Conservation (phyloP, 108 stramenopile species). For the Nitzschia sp. region DNA sequence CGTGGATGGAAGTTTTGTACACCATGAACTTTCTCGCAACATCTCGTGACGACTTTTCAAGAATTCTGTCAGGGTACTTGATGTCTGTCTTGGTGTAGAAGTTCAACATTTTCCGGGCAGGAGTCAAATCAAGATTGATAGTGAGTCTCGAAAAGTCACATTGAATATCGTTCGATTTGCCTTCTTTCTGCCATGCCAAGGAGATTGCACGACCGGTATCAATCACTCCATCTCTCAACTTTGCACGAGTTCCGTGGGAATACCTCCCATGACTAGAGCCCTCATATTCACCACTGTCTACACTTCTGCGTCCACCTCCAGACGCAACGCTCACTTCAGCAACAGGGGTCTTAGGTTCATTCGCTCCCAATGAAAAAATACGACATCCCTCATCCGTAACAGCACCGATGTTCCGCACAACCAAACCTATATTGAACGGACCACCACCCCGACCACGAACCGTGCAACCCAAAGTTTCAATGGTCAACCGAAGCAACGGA, state of each 20-base stretch:
- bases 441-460: constrained; percentile 29
- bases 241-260: background rate
- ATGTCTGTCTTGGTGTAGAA: constrained; percentile 29
- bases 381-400: constrained; percentile 7
- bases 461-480: constrained; percentile 17
- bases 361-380: constrained; percentile 23
- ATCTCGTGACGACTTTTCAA: constrained; percentile 23
- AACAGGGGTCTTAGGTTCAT: constrained; percentile 16
- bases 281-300: constrained; percentile 7
- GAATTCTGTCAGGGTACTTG: constrained; percentile 22
- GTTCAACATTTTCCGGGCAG: constrained; percentile 20
- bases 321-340: constrained; percentile 22
- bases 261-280: background rate
- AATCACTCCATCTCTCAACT: background rate
- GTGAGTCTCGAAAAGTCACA: constrained; percentile 26
- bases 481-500: constrained; percentile 27
- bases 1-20: constrained; percentile 10
- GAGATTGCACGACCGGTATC: constrained; percentile 26
- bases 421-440: constrained; percentile 14
- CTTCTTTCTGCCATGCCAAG: constrained; percentile 11
- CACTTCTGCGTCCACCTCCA: background rate
- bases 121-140: constrained; percentile 7
- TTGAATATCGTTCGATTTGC: constrained; percentile 10
- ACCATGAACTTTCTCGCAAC: constrained; percentile 40
- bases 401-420: constrained; percentile 21